phyloP scores from a whole-genome alignment of 2,329 filamentous ascomycete genomes.

The Beauveria rudraprayagi region DNA sequence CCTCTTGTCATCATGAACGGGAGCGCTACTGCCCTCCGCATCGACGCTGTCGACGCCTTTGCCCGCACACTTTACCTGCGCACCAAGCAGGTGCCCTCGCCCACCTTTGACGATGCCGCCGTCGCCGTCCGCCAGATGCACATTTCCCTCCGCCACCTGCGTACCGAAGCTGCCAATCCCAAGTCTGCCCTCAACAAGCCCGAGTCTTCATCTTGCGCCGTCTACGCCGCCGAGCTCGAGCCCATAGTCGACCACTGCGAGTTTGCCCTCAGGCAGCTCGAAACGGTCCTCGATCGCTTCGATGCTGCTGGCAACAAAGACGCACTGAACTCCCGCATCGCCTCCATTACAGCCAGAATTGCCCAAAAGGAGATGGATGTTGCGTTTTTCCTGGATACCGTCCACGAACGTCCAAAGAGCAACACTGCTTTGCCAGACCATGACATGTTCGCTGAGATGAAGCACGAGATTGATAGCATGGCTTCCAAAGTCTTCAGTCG shows the following conservation, averaged over 20 bases:
- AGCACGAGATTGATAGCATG: conserved; percentile 52
- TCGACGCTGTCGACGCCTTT: conserved; percentile 48
- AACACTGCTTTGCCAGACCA: conserved; percentile 29
- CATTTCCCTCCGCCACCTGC: conserved; percentile 48
- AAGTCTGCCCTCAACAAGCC: conserved; percentile 45
- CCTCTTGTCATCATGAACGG: conserved; percentile 4
- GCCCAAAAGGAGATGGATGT: conserved; percentile 44
- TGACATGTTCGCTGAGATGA: conserved; percentile 43
- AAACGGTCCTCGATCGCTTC: conserved; percentile 43
- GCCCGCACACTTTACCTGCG: conserved; percentile 48
- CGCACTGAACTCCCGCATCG: conserved; percentile 30
- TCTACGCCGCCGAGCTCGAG: conserved; percentile 42
- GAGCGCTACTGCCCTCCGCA: conserved; percentile 29
- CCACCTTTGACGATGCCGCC: conserved; percentile 42
- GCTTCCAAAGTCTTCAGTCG: conserved; percentile 42
- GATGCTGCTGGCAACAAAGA: conserved; percentile 23
- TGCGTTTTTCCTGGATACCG: conserved; percentile 48
- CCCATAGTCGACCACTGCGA: conserved; percentile 48
- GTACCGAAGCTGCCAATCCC: conserved; percentile 47
- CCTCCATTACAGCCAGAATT: conserved; percentile 38
- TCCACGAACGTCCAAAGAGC: conserved; percentile 44
- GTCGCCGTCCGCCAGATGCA: conserved; percentile 45
- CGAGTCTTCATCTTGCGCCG: conserved; percentile 23
- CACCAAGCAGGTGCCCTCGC: conserved; percentile 35
- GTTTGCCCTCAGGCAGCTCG: conserved; percentile 46